Conservation (phyloP, 1,284 basidiomycete species). For the Kwoniella shivajii region DNA sequence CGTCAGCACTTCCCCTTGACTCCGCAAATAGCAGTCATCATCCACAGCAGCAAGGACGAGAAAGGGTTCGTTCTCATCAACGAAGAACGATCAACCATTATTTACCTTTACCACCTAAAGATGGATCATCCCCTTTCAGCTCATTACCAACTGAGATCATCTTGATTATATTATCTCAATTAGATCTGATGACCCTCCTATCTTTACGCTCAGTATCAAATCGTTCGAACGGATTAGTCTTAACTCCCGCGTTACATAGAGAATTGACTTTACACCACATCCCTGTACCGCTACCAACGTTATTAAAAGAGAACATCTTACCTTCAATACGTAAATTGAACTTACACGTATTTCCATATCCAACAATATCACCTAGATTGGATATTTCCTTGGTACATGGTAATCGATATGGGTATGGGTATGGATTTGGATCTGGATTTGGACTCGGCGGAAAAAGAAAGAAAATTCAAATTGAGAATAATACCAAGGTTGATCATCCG, state of each 20-base stretch:
- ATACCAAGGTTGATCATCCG: neutral
- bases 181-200: constrained; percentile 31
- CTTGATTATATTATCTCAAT: constrained; percentile 28
- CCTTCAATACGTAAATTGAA: constrained; percentile 28
- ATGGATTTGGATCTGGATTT: too few relatives aligned
- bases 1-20: constrained; percentile 9
- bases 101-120: constrained; percentile 16
- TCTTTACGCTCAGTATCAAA: constrained; percentile 19
- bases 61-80: neutral
- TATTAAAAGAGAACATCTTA: constrained; percentile 21
- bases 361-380: constrained; percentile 2
- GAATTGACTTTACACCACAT: constrained; percentile 23
- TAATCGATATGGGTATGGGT: too few relatives aligned
- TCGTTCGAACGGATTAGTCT: constrained; percentile 17
- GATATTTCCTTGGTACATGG: neutral
- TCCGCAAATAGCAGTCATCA: neutral
- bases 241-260: constrained; percentile 30
- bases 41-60: too few relatives aligned
- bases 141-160: constrained; percentile 37
- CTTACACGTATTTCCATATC: constrained; percentile 32
- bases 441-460: neutral
- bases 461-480: neutral
- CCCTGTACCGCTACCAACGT: constrained; percentile 18
- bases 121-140: constrained; percentile 25
- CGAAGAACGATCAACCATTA: neutral